phyloP scores from a whole-genome alignment of 108 stramenopile species.

The Heterococcus sp. region DNA sequence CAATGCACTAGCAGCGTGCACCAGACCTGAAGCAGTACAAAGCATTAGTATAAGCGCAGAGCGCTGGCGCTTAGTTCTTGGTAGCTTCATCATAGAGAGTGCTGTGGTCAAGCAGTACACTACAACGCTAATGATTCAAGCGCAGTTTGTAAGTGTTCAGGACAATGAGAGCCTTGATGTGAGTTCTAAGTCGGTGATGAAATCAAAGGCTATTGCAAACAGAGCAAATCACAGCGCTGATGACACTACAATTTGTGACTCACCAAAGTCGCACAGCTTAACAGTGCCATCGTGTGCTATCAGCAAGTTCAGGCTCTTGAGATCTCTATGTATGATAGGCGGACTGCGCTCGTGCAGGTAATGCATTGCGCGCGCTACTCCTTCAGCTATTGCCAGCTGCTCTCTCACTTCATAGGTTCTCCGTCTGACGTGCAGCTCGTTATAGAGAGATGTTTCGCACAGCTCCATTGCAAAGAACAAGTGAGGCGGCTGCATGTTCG shows the following conservation, averaged over 20 bases:
- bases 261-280: slow-evolving; percentile 58
- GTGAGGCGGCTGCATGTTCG: slow-evolving; percentile 13
- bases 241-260: background rate
- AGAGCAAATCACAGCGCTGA: background rate
- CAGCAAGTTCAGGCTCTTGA: slow-evolving; percentile 57
- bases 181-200: background rate
- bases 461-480: slow-evolving; percentile 38
- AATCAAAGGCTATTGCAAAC: background rate
- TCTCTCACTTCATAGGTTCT: background rate
- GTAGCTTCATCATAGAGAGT: background rate
- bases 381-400: slow-evolving; percentile 19
- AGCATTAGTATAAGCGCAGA: background rate
- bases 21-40: slow-evolving; percentile 1
- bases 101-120: background rate
- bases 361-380: slow-evolving; percentile 44
- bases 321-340: slow-evolving; percentile 53
- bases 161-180: background rate
- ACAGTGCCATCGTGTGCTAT: slow-evolving; percentile 36
- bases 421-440: slow-evolving; percentile 23
- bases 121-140: background rate
- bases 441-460: slow-evolving; percentile 24
- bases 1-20: slow-evolving; percentile 3
- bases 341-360: slow-evolving; percentile 51
- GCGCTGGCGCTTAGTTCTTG: background rate
- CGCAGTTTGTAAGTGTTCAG: background rate